phyloP scores from a whole-genome alignment of 257 asterid species.

The Apocynum venetum region DNA sequence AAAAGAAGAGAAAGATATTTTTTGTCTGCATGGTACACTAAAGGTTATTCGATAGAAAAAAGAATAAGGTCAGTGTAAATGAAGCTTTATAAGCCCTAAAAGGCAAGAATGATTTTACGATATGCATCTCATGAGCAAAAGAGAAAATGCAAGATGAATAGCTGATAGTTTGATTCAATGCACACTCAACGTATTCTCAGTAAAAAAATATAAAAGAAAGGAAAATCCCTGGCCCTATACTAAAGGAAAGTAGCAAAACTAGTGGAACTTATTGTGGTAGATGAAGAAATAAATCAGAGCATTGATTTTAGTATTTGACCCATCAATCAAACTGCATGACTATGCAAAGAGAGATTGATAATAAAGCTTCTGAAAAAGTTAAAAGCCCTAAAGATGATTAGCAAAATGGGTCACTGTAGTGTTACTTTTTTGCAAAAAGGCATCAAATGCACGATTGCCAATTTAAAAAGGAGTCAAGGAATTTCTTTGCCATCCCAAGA shows the following conservation, averaged over 20 bases:
- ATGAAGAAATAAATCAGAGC: conserved; percentile 19
- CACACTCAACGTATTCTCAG: not conserved
- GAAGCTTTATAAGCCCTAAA: too few species aligned
- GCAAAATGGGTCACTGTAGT: not conserved
- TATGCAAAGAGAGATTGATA: not conserved
- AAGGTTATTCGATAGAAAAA: too few species aligned
- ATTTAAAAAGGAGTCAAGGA: not conserved
- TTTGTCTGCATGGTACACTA: too few species aligned
- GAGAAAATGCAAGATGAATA: too few species aligned
- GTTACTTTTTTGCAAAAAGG: conserved; percentile 1
- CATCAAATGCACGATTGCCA: not conserved
- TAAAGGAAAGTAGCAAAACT: not conserved
- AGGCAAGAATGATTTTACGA: too few species aligned
- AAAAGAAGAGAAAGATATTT: too few species aligned
- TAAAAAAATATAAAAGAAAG: too few species aligned
- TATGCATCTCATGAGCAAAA: too few species aligned
- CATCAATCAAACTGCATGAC: not conserved
- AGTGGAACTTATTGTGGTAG: conserved; percentile 9
- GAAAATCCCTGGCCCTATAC: not conserved
- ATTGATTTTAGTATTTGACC: conserved; percentile 8
- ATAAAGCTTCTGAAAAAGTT: not conserved
- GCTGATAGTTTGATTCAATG: too few species aligned
- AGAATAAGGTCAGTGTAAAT: too few species aligned
- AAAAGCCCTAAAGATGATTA: conserved; percentile 5
- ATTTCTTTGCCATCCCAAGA: not conserved